Evolutionary conservation across 352 stramenopile species (phyloP).

Genomic region (Phytophthora fragariaefolia): DNA sequence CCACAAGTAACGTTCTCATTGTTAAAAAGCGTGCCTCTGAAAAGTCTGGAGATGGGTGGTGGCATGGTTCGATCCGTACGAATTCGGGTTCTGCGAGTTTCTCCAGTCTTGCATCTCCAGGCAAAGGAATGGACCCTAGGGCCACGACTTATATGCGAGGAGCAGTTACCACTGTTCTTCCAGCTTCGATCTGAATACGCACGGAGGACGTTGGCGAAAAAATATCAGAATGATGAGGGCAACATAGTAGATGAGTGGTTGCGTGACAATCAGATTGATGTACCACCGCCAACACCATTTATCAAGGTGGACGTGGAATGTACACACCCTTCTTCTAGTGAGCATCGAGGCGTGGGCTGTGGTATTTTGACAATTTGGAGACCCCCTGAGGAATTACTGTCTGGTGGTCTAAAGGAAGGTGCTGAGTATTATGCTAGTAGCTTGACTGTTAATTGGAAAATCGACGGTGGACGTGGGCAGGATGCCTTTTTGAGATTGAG

Average conservation of each 20-base stretch:
- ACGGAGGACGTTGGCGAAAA: conserved; percentile 22
- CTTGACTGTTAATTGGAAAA: conserved; percentile 73
- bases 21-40: conserved; percentile 71
- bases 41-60: conserved; percentile 62
- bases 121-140: conserved; percentile 66
- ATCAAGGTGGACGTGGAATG: conserved; percentile 75
- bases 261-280: conserved; percentile 29
- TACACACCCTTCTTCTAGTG: conserved; percentile 39
- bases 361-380: conserved; percentile 73
- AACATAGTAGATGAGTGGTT: conserved; percentile 19
- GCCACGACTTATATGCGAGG: conserved; percentile 70
- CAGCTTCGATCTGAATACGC: conserved; percentile 49
- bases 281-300: conserved; percentile 61
- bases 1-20: conserved; percentile 50
- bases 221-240: conserved; percentile 16
- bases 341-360: conserved; percentile 25
- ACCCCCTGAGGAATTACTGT: conserved; percentile 61
- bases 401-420: conserved; percentile 52
- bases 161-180: conserved; percentile 60
- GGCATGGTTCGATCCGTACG: conserved; percentile 70
- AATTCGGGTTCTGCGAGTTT: conserved; percentile 56
- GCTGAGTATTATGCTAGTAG: conserved; percentile 65
- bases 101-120: conserved; percentile 69
- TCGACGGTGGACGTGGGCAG: conserved; percentile 41
- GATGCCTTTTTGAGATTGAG: conserved; percentile 63